Evolutionary conservation across 1,284 basidiomycete genomes (phyloP), one percentile per base, ranked within the genome.

Genomic region (Microbotryum lychnidis-dioicae): DNA sequence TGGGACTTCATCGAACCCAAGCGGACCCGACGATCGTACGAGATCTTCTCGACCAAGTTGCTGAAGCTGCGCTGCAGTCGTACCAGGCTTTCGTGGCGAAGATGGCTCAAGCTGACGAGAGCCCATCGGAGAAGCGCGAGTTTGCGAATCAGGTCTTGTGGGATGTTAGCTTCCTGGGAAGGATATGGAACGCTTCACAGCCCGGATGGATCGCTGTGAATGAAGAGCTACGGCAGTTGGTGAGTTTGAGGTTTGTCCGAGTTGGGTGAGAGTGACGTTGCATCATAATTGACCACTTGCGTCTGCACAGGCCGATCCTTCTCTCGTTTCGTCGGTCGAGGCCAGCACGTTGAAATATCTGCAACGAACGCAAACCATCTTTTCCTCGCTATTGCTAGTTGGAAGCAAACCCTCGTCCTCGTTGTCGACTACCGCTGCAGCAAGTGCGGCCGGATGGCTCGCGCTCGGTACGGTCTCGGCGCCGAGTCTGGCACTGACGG

Each of bases 291-390:
- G n/a, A 12, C 9, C 23, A n/a, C n/a, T 45, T 18, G 44, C 45
- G 31, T 21, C 18, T 37, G 20, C 18, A 8, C 16, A 52, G 8
- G n/a, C 37, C 18, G 51, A 46, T 16, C 25, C 23, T 37, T 20
- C 45, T 14, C 1, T 53, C 3, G 48, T 55, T 27, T 14, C 46
- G 7, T 25, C 42, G 14, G 31, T 68, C 27, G 45, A 21, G 0
- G 1, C 6, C 10, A 56, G 57, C 1, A 44, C 58, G 3, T 54
- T 48, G 8, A 33, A 50, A 29, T 68, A 62, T 48, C 62, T 68
- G 20, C 60, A 62, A 12, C 60, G 67, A 8, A 62, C 67, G 1
- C 67, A 68, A 21, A 62, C 62, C 14, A 50, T 66, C 56, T 60
- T 66, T 48, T 54, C 50, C 6, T 27, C 57, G 1, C 54, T 68